Evolutionary conservation across 805 yeast species (phyloP).

Genomic region (Ogataea glucozyma): DNA sequence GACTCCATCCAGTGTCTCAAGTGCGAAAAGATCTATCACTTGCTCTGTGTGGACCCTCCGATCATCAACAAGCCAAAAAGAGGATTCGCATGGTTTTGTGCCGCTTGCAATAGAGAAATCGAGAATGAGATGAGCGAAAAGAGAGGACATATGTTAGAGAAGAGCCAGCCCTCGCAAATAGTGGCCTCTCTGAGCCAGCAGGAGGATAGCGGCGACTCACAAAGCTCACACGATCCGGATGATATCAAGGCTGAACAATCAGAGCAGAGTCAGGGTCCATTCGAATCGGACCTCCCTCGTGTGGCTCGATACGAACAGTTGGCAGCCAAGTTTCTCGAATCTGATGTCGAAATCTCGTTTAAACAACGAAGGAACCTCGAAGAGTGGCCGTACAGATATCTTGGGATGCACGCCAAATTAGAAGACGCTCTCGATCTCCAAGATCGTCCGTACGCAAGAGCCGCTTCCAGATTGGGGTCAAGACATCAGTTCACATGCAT

Average conservation of each 20-base stretch:
- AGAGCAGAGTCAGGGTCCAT: too few species aligned
- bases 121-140: slow-evolving; percentile 43
- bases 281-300: too few species aligned
- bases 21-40: slow-evolving; percentile 70
- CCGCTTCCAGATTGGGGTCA: slow-evolving; percentile 72
- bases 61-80: slow-evolving; percentile 73
- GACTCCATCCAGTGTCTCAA: slow-evolving; percentile 82
- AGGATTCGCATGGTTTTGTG: slow-evolving; percentile 92
- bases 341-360: slow-evolving; percentile 43
- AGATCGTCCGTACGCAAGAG: slow-evolving; percentile 79
- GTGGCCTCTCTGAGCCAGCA: slow-evolving; percentile 17
- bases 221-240: slow-evolving; percentile 1
- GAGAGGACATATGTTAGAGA: slow-evolving; percentile 37
- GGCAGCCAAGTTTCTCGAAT: slow-evolving; percentile 53
- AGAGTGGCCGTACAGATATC: slow-evolving; percentile 80
- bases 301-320: slow-evolving; percentile 57
- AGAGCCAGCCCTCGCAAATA: slow-evolving; percentile 30
- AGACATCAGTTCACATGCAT: slow-evolving; percentile 71
- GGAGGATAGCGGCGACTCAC: background rate
- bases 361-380: slow-evolving; percentile 55
- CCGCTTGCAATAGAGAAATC: slow-evolving; percentile 63
- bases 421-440: slow-evolving; percentile 79
- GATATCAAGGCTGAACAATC: slow-evolving; percentile 12
- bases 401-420: slow-evolving; percentile 70
- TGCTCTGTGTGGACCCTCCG: slow-evolving; percentile 87